phyloP scores from a whole-genome alignment of 768 basidiomycete genomes.

The Cubamyces lactineus region DNA sequence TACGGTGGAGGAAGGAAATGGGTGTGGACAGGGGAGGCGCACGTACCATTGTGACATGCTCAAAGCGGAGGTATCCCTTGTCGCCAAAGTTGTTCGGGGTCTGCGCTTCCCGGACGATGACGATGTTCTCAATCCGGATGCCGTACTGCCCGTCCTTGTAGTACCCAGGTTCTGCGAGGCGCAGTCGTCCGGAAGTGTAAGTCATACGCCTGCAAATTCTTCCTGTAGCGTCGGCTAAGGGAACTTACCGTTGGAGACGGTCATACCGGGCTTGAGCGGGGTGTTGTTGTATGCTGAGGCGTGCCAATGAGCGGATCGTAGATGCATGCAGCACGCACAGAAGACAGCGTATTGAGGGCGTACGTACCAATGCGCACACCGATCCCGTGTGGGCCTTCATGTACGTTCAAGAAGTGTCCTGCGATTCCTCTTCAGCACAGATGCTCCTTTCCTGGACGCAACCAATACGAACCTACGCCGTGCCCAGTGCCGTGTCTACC shows the following conservation, averaged over 20 bases:
- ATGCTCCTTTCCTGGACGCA: not conserved
- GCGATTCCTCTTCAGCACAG: not conserved
- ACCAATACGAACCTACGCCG: conserved; percentile 63
- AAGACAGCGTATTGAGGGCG: not conserved
- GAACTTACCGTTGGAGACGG: conserved; percentile 76
- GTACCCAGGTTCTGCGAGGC: conserved; percentile 76
- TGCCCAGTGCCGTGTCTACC: conserved; percentile 91
- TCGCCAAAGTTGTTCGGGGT: conserved; percentile 80
- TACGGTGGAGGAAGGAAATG: too few relatives aligned
- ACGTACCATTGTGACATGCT: conserved; percentile 82
- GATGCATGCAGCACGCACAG: too few relatives aligned
- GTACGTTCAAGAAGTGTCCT: conserved; percentile 90
- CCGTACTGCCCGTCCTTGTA: conserved; percentile 91
- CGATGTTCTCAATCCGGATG: conserved; percentile 90
- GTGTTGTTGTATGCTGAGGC: conserved; percentile 66
- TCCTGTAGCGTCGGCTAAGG: not conserved
- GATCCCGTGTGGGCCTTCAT: conserved; percentile 78
- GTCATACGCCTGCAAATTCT: not conserved
- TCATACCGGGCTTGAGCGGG: conserved; percentile 82
- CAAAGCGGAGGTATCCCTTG: conserved; percentile 83
- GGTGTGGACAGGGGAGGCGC: not conserved
- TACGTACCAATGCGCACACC: conserved; percentile 52
- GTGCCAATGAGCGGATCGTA: not conserved
- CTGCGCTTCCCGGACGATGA: conserved; percentile 70
- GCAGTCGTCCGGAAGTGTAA: not conserved